phyloP scores from a whole-genome alignment of 495 filamentous ascomycete species.

The Penicillium angulare region DNA sequence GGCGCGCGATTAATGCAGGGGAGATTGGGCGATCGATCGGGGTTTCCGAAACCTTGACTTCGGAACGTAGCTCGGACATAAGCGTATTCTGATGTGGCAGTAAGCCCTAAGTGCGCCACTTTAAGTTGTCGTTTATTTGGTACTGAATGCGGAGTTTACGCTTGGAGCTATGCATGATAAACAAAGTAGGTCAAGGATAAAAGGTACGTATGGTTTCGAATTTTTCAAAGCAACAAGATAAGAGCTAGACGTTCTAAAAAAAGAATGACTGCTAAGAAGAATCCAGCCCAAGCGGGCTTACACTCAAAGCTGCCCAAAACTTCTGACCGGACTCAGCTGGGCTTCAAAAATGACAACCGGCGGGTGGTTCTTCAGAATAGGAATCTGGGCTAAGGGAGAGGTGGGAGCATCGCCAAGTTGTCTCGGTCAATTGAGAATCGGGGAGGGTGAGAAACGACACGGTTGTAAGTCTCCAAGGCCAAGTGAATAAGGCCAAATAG shows the following conservation, averaged over 20 bases:
- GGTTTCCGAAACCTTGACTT: too few species aligned
- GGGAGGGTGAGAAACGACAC: slow-evolving; percentile 3
- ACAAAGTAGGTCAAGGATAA: too few species aligned
- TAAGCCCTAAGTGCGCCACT: too few species aligned
- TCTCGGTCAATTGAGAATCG: slow-evolving; percentile 5
- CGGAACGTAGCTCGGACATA: too few species aligned
- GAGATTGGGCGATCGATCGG: background rate
- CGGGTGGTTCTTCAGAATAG: slow-evolving; percentile 5
- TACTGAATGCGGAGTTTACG: too few species aligned
- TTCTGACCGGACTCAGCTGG: slow-evolving; percentile 8
- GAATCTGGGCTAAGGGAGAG: background rate
- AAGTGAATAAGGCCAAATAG: background rate
- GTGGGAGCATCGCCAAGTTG: background rate
- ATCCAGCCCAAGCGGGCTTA: slow-evolving; percentile 16
- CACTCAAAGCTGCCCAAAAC: slow-evolving; percentile 17
- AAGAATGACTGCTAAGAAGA: slow-evolving; percentile 17
- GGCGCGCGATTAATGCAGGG: background rate
- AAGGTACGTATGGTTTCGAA: slow-evolving; percentile 15
- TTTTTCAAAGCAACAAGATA: slow-evolving; percentile 14
- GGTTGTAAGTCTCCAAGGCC: background rate
- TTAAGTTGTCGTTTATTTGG: background rate
- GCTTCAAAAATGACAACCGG: slow-evolving; percentile 10
- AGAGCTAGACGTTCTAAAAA: slow-evolving; percentile 13
- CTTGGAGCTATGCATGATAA: too few species aligned
- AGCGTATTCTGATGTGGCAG: too few species aligned